Conservation (phyloP, 495 filamentous ascomycete genomes). For the Parathielavia appendiculata region DNA sequence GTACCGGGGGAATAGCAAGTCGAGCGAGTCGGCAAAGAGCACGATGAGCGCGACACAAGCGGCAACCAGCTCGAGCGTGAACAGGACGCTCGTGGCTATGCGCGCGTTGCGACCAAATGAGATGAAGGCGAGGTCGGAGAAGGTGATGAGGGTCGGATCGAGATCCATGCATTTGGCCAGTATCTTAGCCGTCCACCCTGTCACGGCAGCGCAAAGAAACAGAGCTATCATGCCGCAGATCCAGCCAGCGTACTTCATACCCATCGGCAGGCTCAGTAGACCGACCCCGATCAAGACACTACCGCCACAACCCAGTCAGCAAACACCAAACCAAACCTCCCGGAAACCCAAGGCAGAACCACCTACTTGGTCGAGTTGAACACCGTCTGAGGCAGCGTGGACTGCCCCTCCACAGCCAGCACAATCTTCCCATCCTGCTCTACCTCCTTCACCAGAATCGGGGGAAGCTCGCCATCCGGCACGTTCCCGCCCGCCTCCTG, state of each 20-base stretch:
- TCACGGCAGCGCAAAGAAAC: conserved; percentile 64
- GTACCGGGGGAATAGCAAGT: conserved; percentile 65
- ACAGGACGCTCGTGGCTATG: conserved; percentile 74
- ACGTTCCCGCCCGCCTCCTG: conserved; percentile 45
- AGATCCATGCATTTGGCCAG: conserved; percentile 86
- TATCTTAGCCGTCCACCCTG: conserved; percentile 80
- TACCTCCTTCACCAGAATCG: conserved; percentile 78
- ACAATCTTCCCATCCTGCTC: conserved; percentile 85
- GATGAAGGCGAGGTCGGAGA: conserved; percentile 88
- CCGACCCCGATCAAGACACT: conserved; percentile 86
- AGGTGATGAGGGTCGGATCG: conserved; percentile 69
- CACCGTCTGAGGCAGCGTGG: conserved; percentile 88
- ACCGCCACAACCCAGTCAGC: conserved; percentile 18
- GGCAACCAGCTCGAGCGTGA: conserved; percentile 81
- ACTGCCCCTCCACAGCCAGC: conserved; percentile 79
- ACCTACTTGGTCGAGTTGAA: conserved; percentile 86
- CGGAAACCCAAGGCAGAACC: conserved; percentile 6
- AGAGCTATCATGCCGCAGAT: conserved; percentile 73
- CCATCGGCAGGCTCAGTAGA: conserved; percentile 81
- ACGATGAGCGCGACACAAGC: conserved; percentile 89
- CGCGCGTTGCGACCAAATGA: conserved; percentile 84
- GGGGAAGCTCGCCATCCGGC: conserved; percentile 63
- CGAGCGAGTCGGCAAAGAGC: conserved; percentile 85
- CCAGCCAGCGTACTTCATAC: conserved; percentile 88
- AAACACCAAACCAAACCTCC: neutral